Evolutionary conservation across 345 rosid genomes (phyloP), one percentile per base, ranked within the genome.

Genomic region (Salix purpurea): DNA sequence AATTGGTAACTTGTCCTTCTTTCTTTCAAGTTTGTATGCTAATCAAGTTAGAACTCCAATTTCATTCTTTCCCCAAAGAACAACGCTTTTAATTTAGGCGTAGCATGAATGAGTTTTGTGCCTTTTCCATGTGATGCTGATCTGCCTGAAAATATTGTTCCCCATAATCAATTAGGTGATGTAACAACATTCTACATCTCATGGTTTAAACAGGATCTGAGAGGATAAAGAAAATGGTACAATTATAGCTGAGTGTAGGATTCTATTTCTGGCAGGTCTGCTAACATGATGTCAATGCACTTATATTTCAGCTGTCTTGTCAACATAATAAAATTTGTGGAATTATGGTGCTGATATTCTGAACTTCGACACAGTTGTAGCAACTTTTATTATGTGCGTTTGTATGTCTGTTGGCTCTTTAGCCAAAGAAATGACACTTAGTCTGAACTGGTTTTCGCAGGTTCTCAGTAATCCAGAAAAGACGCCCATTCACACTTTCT

Each of bases 381-480:
- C 12, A 58, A 24, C 28, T n/a, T 58, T 23, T 58, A 3, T 15
- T 23, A 32, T 14, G 18, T 44, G 36, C 44, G 0, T 71, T 6
- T 50, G 42, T 54, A 54, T 21, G 26, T 23, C 11, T 72, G 32
- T 12, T 5, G n/a, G 46, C 16, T 32, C 78, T 61, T 70, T 37
- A 39, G 44, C 36, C 46, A 21, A 19, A 39, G 54, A 67, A 32
- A 46, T 2, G 13, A 67, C 36, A 34, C 56, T 72, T 28, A 66
- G 44, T n/a, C 42, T 40, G 30, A 69, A 32, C 71, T 80, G 36
- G 70, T 73, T 71, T 77, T 58, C 4, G 82, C 90, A 94, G 97
- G 98, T 94, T 77, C 91, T 94, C 77, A 95, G 99, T 89, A 95
- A 95, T 82, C 99, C 99, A 46, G 99, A 95, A 83, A 93, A 91